A percentile compares a stretch with the other conserved stretches of the same genome.
phyloP scores from a whole-genome alignment of 305 asterid species.

The Fraxinus platypoda region DNA sequence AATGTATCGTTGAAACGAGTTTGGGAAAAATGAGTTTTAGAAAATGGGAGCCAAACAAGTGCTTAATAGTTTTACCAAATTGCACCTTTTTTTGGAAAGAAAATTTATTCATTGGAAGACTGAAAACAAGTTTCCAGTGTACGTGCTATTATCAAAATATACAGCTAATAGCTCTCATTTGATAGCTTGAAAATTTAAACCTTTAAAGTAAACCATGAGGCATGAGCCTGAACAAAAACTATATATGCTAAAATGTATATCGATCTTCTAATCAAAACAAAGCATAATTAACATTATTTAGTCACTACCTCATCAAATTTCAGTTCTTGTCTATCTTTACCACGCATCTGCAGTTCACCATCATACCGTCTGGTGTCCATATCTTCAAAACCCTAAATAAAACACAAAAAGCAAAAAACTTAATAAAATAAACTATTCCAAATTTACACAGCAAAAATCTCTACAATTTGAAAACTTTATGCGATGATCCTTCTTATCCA shows the following conservation, averaged over 20 bases:
- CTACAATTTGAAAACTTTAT: background rate
- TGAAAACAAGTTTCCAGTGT: background rate
- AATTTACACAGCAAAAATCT: background rate
- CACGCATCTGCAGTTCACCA: constrained; percentile 60
- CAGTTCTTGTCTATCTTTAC: constrained; percentile 50
- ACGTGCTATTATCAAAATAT: background rate
- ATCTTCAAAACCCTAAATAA: constrained; percentile 31
- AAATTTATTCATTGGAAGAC: background rate
- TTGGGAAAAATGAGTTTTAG: background rate
- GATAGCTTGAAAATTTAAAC: background rate
- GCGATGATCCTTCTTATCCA: background rate
- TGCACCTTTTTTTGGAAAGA: background rate
- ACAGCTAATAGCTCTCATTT: background rate
- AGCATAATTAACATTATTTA: background rate
- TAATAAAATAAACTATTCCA: background rate
- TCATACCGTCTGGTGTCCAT: constrained; percentile 72
- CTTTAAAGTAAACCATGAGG: background rate
- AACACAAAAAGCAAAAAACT: constrained; percentile 21
- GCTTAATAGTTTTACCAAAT: background rate
- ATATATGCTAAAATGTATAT: background rate
- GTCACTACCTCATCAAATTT: constrained; percentile 48
- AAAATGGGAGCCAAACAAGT: background rate
- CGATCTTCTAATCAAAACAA: background rate
- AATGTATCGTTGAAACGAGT: background rate
- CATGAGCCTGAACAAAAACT: background rate